A percentile compares a stretch with the other conserved stretches of the same genome.
Conservation (phyloP, 164 flowering plant species). For the Annona squamosa region DNA sequence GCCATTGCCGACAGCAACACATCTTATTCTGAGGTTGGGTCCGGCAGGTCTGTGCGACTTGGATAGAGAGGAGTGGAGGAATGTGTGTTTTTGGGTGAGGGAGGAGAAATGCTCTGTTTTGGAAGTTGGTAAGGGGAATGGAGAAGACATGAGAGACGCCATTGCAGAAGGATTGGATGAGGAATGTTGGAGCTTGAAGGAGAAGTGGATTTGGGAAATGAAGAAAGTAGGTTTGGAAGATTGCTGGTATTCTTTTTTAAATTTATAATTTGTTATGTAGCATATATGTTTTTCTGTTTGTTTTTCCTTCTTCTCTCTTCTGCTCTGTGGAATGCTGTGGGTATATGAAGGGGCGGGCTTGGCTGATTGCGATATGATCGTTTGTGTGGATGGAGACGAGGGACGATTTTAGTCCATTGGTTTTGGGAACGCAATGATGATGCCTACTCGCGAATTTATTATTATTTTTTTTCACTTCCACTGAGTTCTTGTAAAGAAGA, state of each 20-base stretch:
- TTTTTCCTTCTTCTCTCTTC: neutral
- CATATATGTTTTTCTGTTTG: neutral
- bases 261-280: neutral
- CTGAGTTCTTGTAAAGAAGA: neutral
- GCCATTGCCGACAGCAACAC: constrained; percentile 82
- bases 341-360: neutral
- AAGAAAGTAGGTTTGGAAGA: neutral
- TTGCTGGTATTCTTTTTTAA: neutral
- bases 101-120: constrained; percentile 56
- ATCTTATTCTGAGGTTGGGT: constrained; percentile 39
- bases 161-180: constrained; percentile 23
- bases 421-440: constrained; percentile 11
- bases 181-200: neutral
- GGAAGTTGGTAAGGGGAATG: constrained; percentile 48
- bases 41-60: constrained; percentile 32
- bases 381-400: constrained; percentile 28
- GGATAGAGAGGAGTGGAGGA: constrained; percentile 72
- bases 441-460: neutral
- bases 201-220: too few species aligned
- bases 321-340: constrained; percentile 5
- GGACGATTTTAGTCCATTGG: constrained; percentile 19
- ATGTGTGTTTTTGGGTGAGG: constrained; percentile 52
- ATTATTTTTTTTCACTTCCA: neutral
- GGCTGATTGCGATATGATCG: constrained; percentile 11
- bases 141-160: constrained; percentile 78